Evolutionary conservation across 2,329 filamentous ascomycete genomes (phyloP), one percentile per base, ranked within the genome.

Genomic region (Remersonia thermophila): DNA sequence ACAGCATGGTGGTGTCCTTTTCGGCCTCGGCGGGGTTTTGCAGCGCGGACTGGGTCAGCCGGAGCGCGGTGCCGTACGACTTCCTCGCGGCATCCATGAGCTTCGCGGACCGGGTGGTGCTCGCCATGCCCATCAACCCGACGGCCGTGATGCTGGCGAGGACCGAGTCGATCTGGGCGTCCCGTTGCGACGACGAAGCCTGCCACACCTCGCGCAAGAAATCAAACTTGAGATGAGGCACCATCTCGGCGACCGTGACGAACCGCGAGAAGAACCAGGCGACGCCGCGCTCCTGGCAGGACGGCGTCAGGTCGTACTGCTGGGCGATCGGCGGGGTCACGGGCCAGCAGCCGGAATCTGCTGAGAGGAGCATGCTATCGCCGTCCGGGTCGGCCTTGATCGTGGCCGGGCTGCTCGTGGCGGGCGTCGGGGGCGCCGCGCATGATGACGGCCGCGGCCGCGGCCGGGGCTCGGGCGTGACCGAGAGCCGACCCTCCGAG

Each of bases 131-230:
- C 23, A 67, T 63, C 6, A 74, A 55, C 11, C 70, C 70, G 6
- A 73, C 69, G 4, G 70, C 69, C 10, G 63, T 64, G 57, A 73
- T 69, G 45, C 66, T 66, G 13, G 67, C 61, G 16, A 69, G 58
- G 15, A 69, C 62, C 9, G 63, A 57, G 45, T 71, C 69, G 10
- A 59, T 40, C 11, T 57, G 50, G 18, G 53, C 49, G 4, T 55
- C 51, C 3, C 55, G 44, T 8, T 44, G 41, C 4, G 52, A 49
- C n/a, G 51, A 50, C 6, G 54, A 57, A 1, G 66, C 65, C 39
- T 61, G 65, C 66, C 66, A 69, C 7, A 73, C 55, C 28, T 73
- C 65, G 37, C 62, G 65, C 37, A 73, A 55, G 47, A 67, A 70
- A 44, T 69, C 63, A 36, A 71, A 69, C 37, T 66, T 66, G 30